Percentiles rank a stretch among this genome's conserved stretches.
These are phyloP conservation scores for Musa troglodytarum DNA, from an alignment of 176 grass and related monocot species.

Conservation along the genomic window DNA sequence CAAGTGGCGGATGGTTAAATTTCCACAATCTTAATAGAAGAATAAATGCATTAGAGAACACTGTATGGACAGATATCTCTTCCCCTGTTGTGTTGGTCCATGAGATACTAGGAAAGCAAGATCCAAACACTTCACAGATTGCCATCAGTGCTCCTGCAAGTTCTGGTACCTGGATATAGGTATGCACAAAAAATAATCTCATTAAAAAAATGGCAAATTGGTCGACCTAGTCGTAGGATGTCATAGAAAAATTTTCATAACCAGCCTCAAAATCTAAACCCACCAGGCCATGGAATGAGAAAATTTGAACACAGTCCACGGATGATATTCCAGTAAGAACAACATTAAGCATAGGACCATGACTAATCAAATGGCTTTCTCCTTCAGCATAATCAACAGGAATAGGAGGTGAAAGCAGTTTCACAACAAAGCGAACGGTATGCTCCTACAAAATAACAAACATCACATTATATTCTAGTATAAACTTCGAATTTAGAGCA, in stretches of 20 bases:
- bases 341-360: conserved; percentile 86
- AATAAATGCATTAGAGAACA: conserved; percentile 98
- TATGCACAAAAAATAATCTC: conserved; percentile 8
- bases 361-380: conserved; percentile 69
- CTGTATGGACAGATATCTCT: conserved; percentile 62
- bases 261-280: background rate
- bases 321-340: conserved; percentile 88
- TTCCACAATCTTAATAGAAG: conserved; percentile 96
- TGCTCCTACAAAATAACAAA: conserved; percentile 59
- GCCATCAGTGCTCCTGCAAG: conserved; percentile 85
- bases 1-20: conserved; percentile 93
- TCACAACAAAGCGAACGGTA: conserved; percentile 76
- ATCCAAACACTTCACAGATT: conserved; percentile 91
- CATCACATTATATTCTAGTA: conserved; percentile 9
- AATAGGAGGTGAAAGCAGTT: conserved; percentile 70
- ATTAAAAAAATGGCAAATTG: conserved; percentile 2
- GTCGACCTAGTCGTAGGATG: too few relatives aligned
- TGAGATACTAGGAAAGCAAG: conserved; percentile 61
- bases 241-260: background rate
- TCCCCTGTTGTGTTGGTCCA: conserved; percentile 54
- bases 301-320: conserved; percentile 75
- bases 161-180: conserved; percentile 61
- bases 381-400: conserved; percentile 49
- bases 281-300: conserved; percentile 99
- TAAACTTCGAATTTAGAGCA: conserved; percentile 8